These are phyloP conservation scores for Coemansia sp. DNA, from an alignment of 192 early-diverging fungal species.

Conservation along the genomic window DNA sequence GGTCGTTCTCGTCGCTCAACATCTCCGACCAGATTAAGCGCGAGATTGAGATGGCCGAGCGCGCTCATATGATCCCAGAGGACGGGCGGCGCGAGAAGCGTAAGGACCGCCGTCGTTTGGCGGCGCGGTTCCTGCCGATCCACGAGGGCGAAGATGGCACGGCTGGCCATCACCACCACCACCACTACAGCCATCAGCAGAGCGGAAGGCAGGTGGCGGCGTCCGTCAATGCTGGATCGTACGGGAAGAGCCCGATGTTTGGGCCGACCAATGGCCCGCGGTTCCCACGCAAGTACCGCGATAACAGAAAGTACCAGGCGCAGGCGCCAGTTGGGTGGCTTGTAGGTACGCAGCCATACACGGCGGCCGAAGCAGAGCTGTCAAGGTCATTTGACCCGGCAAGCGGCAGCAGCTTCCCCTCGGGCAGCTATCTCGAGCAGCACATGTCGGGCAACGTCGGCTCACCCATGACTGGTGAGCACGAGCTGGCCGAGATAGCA, in stretches of 20 bases:
- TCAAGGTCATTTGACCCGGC: slow-evolving; percentile 57
- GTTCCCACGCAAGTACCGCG: slow-evolving; percentile 59
- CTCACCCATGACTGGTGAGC: slow-evolving; percentile 8
- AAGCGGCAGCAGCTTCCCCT: slow-evolving; percentile 48
- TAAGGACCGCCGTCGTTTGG: slow-evolving; percentile 34
- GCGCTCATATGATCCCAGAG: slow-evolving; percentile 35
- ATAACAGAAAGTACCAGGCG: slow-evolving; percentile 69
- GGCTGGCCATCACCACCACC: slow-evolving; percentile 6
- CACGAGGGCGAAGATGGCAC: slow-evolving; percentile 24
- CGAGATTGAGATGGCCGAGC: slow-evolving; percentile 51
- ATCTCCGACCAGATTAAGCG: slow-evolving; percentile 46
- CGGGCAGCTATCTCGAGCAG: slow-evolving; percentile 39
- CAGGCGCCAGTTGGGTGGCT: slow-evolving; percentile 78
- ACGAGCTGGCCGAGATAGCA: neutral
- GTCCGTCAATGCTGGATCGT: slow-evolving; percentile 37
- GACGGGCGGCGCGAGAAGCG: slow-evolving; percentile 20
- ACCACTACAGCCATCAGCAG: slow-evolving; percentile 1
- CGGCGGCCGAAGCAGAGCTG: slow-evolving; percentile 55
- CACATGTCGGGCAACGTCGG: slow-evolving; percentile 26
- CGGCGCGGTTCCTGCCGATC: slow-evolving; percentile 54
- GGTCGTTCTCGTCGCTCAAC: slow-evolving; percentile 35
- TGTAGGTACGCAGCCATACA: slow-evolving; percentile 71
- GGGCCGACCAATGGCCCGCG: slow-evolving; percentile 44
- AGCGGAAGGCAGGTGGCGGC: slow-evolving; percentile 4
- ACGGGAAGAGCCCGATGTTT: slow-evolving; percentile 58